Evolutionary conservation across 2,329 filamentous ascomycete genomes (phyloP), one percentile per base, ranked within the genome.

Genomic region (Chaetomium sp.): DNA sequence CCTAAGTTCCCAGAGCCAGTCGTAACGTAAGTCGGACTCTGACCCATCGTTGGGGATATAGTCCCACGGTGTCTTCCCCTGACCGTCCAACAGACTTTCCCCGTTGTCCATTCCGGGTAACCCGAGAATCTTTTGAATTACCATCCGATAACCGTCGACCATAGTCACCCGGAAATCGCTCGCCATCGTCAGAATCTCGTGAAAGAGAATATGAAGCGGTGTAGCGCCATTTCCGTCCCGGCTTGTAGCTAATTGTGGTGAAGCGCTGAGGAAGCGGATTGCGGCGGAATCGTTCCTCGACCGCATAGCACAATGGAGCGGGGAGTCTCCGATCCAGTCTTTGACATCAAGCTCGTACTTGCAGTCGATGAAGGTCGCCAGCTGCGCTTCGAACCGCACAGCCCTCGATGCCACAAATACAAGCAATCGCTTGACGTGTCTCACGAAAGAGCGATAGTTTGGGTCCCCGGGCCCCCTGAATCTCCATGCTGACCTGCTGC

Each of bases 401-500:
- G 32, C 40, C 5, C 38, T 10, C 2, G 45, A 42, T 6, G 38
- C 52, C 45, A 44, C 44, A n/a, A 54, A 41, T 9, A 54, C 27
- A 27, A 54, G 37, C 32, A 11, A 42, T 5, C 44, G 37, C 37
- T 49, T 40, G 27, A 54, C 49, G n/a, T 42, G 52, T 4, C 36
- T 34, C 27, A 54, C 38, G 12, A 54, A 8, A 5, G 37, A 14
- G 41, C 41, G 33, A 40, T 54, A 54, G 14, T 49, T 54, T 40
- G 52, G 40, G 37, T 54, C 52, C 32, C 41, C 27, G 4, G 52
- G 46, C 33, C 52, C 52, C 12, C 27, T 34, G 40, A 54, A 54
- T 37, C 45, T 49, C 12, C 38, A 42, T 8, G 38, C 14, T 1
- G n/a, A 33, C 35, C 44, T 33, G 8, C n/a, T 48, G 12, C 6